Evolutionary conservation across 257 asterid genomes (phyloP).

Genomic region (Asclepias syriaca): DNA sequence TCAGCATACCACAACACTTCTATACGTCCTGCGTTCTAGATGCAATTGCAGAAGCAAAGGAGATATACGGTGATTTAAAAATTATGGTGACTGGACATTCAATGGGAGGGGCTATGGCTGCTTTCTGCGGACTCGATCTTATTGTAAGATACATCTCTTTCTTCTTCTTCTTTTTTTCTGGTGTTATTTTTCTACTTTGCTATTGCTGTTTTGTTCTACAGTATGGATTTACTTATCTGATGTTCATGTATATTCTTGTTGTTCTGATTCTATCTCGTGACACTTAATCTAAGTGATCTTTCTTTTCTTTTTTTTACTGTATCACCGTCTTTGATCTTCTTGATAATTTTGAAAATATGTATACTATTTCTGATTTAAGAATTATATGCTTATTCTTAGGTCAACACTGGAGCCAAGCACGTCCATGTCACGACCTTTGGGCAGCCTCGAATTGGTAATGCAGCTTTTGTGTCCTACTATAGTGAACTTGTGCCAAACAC

Average conservation of each 20-base stretch:
- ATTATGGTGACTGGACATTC: slow-evolving; percentile 93
- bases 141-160: slow-evolving; percentile 33
- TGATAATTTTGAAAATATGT: neutral
- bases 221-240: neutral
- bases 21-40: slow-evolving; percentile 63
- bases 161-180: too few species aligned
- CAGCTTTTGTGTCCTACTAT: slow-evolving; percentile 69
- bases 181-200: neutral
- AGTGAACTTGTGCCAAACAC: slow-evolving; percentile 61
- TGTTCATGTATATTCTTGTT: neutral
- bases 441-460: slow-evolving; percentile 90
- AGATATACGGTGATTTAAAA: slow-evolving; percentile 52
- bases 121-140: slow-evolving; percentile 91
- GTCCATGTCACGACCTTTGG: slow-evolving; percentile 88
- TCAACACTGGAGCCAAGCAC: slow-evolving; percentile 45
- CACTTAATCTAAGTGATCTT: neutral
- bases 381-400: slow-evolving; percentile 39
- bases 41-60: slow-evolving; percentile 54
- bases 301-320: neutral
- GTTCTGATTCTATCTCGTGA: neutral
- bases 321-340: neutral
- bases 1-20: slow-evolving; percentile 84
- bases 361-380: neutral
- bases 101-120: slow-evolving; percentile 99
- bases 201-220: neutral